Conservation (phyloP, 225 moss, liverwort and hornwort genomes). For the Rhytidiadelphus loreus region DNA sequence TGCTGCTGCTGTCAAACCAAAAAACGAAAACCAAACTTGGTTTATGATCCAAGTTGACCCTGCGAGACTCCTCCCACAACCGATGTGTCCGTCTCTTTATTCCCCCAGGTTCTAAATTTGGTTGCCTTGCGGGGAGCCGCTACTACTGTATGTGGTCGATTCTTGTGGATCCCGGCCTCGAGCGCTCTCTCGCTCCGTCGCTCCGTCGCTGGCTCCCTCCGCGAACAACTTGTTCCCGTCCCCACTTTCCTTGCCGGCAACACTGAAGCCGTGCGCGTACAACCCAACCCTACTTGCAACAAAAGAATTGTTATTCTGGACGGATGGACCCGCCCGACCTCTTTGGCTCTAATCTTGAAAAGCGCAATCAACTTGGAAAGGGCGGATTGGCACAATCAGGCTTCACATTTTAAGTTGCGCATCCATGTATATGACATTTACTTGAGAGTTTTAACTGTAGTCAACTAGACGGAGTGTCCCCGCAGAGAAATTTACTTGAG, state of each 20-base stretch:
- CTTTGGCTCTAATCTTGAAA: background rate
- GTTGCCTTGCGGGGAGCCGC: background rate
- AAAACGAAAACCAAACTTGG: no score
- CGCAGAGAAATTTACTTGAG: no score
- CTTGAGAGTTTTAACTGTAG: no score
- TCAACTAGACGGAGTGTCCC: no score
- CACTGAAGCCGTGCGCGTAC: background rate
- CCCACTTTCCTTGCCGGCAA: background rate
- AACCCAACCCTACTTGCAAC: background rate
- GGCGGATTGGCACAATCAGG: background rate
- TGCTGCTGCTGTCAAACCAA: no score
- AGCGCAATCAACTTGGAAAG: background rate
- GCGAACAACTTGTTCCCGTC: background rate
- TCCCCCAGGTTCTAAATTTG: constrained; percentile 1
- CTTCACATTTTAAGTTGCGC: background rate
- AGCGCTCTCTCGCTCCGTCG: no score
- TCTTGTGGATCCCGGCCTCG: background rate
- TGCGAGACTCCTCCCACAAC: background rate
- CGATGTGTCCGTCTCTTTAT: background rate
- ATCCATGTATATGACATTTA: no score
- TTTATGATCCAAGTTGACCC: background rate
- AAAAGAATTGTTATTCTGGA: background rate
- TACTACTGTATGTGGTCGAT: background rate
- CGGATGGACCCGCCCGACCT: background rate
- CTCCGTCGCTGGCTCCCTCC: no score